Evolutionary conservation across 768 basidiomycete genomes (phyloP), one percentile per base, ranked within the genome.

Genomic region (Leccinum barrowsii): DNA sequence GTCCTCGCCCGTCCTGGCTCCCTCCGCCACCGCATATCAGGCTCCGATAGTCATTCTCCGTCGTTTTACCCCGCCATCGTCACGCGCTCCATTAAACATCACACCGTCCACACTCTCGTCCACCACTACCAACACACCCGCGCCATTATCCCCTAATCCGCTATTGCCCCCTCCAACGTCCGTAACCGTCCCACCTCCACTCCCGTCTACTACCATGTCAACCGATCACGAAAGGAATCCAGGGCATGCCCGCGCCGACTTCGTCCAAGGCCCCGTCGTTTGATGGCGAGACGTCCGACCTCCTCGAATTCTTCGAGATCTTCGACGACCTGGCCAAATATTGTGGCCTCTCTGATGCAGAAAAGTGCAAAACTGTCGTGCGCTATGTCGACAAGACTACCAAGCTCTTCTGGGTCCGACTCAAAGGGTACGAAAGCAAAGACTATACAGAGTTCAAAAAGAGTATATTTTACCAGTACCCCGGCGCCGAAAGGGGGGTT

Each of bases 251-350:
- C 2, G 37, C 48, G 1, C 53, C 53, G 1, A 42, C 34, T 2
- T 50, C 49, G 2, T 19, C 19, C 13, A 59, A 44, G 22, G 58
- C 49, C 1, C 49, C 28, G 1, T 19, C 37, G 0, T 59, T 63
- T 12, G 22, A 53, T 26, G 46, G 56, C 0, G 53, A 61, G 17
- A 55, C 56, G 1, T 54, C 56, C 0, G 46, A 58, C 12, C 35
- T 55, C 4, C 10, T 57, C 1, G 50, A 63, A 13, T 61, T 57
- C 22, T 49, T 61, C 1, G 40, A 63, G 2, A 3, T 34, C 2
- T 61, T 63, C 22, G 34, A 61, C 5, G 53, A 53, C 11, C 13
- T 58, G 4, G 50, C 54, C 1, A 17, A 22, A 15, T 32, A 46
- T 0, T 58, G 56, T 10, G 2, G 24, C 5, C 44, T 47, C 46